Percentiles rank a stretch among this genome's conserved stretches.
Evolutionary conservation across 495 filamentous ascomycete genomes (phyloP).

Genomic region (Xylaria telfairii): DNA sequence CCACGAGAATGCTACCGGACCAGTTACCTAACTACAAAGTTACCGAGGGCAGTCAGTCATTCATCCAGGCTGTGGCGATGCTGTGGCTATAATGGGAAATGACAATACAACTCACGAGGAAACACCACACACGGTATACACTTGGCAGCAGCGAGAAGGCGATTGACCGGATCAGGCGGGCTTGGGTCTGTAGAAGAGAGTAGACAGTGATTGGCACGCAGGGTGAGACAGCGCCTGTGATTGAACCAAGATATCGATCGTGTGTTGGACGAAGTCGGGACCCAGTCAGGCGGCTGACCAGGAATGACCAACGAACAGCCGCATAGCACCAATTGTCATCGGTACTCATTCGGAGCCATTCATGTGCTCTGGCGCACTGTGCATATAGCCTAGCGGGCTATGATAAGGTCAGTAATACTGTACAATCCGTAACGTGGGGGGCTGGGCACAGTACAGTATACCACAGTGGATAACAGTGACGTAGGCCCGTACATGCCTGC

Average conservation of each 20-base stretch:
- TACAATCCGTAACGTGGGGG: background rate
- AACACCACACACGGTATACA: background rate
- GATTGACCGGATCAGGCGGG: slow-evolving; percentile 2
- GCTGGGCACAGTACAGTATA: background rate
- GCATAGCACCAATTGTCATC: background rate
- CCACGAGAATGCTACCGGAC: background rate
- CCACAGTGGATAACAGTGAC: slow-evolving; percentile 2
- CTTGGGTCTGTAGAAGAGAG: background rate
- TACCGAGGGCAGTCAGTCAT: background rate
- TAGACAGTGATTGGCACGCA: background rate
- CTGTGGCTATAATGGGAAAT: background rate
- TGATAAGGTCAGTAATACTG: background rate
- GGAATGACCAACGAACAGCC: slow-evolving; percentile 6
- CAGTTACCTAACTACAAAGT: background rate
- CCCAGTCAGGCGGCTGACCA: slow-evolving; percentile 11
- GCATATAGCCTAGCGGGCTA: slow-evolving; percentile 12
- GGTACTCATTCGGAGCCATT: background rate
- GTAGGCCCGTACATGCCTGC: background rate
- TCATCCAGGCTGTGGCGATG: background rate
- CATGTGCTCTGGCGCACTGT: slow-evolving; percentile 9
- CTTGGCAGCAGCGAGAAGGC: no score
- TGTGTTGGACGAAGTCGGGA: slow-evolving; percentile 13
- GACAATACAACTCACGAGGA: background rate
- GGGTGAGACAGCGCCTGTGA: background rate
- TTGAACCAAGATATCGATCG: slow-evolving; percentile 5